Base-by-base conservation (phyloP, 345 rosid genomes). In the Eucalyptus pumila region DNA sequence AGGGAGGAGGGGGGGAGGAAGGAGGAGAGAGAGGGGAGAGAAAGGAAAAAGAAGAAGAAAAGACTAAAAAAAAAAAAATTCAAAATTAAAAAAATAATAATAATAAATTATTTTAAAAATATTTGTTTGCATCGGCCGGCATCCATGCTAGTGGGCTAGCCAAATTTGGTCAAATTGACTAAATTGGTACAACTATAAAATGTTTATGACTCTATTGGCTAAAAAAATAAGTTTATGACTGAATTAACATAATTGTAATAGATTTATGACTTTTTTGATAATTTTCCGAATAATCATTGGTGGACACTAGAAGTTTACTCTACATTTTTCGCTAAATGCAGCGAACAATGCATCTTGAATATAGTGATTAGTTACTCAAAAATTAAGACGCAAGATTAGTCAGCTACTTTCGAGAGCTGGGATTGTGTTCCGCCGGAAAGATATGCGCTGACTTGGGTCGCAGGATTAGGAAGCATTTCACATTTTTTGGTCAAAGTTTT, bases 61-160 rank as follows among this genome's bases (percentile, higher is more conserved):
- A 52, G 26, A 52, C 9, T 3, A 19, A 19, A 52, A 19, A 52
- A 52, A 19, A 52, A 3, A 3, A 1, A 17, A 51, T 51, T 3
- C 16, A 16, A 51, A 51, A 16, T 50, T 50, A 1, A 50, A 51
- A 51, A 51, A 51, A 51, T 12, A 48, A 48, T 4, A 40, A 40
- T 4, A 14, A 5, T 2, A 50, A 50, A 16, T 16, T 17, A 51
- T 51, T 51, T 0, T 8, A 52, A 52, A 52, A 19, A 3, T 52
- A 21, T 52, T 21, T 0, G 2, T 52, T 8, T 21, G 58, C 58
- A 9, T 52, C 0, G 11, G 11, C 26, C 2, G 0, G 2, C 58
- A 52, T 52, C 11, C 24, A 52, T 52, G 58, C 26, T 0, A 8
- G 26, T 19, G 4, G 58, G 10, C 58, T 0, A 17, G 11, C 26